Base-by-base conservation (phyloP, 2,329 filamentous ascomycete species). In the Aspergillus quadrilineatus region DNA sequence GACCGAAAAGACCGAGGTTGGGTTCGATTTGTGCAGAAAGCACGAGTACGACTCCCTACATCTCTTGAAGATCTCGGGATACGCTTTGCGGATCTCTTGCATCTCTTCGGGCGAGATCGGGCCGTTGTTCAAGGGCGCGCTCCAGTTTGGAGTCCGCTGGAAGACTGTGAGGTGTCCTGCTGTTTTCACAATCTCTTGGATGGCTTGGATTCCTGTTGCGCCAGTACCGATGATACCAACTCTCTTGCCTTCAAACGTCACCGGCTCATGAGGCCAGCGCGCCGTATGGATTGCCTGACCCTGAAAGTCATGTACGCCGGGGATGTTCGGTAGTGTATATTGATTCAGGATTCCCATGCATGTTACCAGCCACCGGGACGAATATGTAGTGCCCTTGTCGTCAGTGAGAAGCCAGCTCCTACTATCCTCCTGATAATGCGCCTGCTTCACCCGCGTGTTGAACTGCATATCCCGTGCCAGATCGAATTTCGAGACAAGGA, bases 121-220 rank as follows among this genome's bases (percentile, higher is more conserved):
- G 2, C 14, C 29, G 41, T 55, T 55, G 22, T 55, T 55, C 83
- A 89, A 87, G 0, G 85, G 85, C 0, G 89, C 63, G 0, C 83
- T 84, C 6, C 87, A 73, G 57, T 89, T 89, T 0, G 86, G 86
- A 1, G 85, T 89, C 7, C 86, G 80, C 63, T 88, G 85, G 67
- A 88, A 88, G 36, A 89, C 82, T 2, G 74, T 78, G 1, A 89
- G 61, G 0, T 80, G 70, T 3, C 77, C 78, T 0, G 80, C 84
- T 4, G 75, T 66, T 1, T 80, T 80, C 1, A 80, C 83, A 68
- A 81, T 82, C 50, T 83, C 84, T 60, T 89, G 86, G 0, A 82
- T 74, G 4, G 85, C 75, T 64, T 85, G 82, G 3, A 82, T 77
- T 1, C 79, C 82, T 6, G 80, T 81, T 42, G 80, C 81, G 1